Evolutionary conservation across 2,329 filamentous ascomycete species (phyloP).

Genomic region (Diplodia seriata): DNA sequence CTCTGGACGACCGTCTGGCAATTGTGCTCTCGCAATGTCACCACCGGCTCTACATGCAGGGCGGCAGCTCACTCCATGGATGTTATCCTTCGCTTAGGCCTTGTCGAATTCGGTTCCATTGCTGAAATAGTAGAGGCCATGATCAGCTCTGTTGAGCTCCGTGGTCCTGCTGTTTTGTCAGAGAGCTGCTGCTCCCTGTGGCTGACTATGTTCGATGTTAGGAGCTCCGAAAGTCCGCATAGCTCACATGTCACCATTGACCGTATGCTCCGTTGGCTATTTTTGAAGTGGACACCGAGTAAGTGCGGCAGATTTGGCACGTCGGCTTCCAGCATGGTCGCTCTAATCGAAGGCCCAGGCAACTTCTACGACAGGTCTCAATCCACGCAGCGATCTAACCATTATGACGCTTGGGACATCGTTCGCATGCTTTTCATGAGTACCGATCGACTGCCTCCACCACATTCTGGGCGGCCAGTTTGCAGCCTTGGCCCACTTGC

Average conservation of each 20-base stretch:
- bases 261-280: conserved; percentile 80
- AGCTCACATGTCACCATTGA: conserved; percentile 71
- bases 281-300: conserved; percentile 84
- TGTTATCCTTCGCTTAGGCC: conserved; percentile 67
- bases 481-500: conserved; percentile 51
- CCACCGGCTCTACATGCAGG: conserved; percentile 73
- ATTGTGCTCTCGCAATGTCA: conserved; percentile 72
- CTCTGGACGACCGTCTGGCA: conserved; percentile 81
- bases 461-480: conserved; percentile 39
- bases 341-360: conserved; percentile 38
- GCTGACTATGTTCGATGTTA: conserved; percentile 69
- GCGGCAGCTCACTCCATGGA: conserved; percentile 77
- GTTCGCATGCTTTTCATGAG: conserved; percentile 73
- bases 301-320: conserved; percentile 42
- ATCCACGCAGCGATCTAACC: conserved; percentile 68
- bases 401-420: conserved; percentile 70
- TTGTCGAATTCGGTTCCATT: conserved; percentile 73
- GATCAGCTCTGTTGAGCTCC: conserved; percentile 77
- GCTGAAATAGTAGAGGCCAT: conserved; percentile 75
- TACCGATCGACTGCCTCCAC: conserved; percentile 60
- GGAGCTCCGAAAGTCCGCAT: conserved; percentile 71
- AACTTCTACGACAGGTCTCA: conserved; percentile 67
- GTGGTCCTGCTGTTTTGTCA: conserved; percentile 77
- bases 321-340: conserved; percentile 34
- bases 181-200: conserved; percentile 81